phyloP scores from a whole-genome alignment of 345 rosid species.

The Odontarrhena argentea region DNA sequence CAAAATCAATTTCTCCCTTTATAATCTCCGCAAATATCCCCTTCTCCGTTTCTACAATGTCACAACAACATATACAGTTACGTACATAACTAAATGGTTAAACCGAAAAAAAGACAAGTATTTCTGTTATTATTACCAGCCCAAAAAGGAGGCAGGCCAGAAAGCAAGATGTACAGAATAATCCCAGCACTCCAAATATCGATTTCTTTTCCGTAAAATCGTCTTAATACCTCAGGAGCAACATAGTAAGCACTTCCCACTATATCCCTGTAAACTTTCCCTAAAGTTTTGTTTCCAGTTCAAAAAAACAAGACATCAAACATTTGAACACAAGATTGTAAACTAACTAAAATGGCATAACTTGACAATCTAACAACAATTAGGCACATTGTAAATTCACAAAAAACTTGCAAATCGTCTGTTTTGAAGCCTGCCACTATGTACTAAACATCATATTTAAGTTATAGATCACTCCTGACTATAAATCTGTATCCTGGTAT shows the following conservation, averaged over 20 bases:
- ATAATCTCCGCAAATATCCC: constrained; percentile 75
- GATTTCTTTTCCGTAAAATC: constrained; percentile 86
- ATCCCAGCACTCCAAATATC: constrained; percentile 93
- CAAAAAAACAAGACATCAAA: constrained; percentile 10
- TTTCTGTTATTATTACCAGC: constrained; percentile 54
- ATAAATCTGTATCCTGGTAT: too few relatives aligned
- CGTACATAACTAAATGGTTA: background rate
- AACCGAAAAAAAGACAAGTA: background rate
- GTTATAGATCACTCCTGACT: too few relatives aligned
- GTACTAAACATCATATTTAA: background rate
- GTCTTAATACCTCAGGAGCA: constrained; percentile 86
- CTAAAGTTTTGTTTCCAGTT: constrained; percentile 37
- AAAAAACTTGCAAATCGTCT: constrained; percentile 17
- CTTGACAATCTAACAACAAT: too few relatives aligned
- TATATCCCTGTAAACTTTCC: constrained; percentile 66
- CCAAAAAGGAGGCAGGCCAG: constrained; percentile 97
- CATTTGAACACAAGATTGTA: constrained; percentile 9
- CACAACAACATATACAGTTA: constrained; percentile 6
- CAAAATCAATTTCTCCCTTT: constrained; percentile 72
- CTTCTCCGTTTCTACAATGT: constrained; percentile 65
- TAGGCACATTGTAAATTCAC: background rate
- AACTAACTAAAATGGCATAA: constrained; percentile 17
- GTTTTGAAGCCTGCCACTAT: constrained; percentile 4
- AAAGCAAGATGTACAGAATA: constrained; percentile 77
- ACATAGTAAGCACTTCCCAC: constrained; percentile 94